phyloP scores from a whole-genome alignment of 306 rosid species.

The Sindora glabra region DNA sequence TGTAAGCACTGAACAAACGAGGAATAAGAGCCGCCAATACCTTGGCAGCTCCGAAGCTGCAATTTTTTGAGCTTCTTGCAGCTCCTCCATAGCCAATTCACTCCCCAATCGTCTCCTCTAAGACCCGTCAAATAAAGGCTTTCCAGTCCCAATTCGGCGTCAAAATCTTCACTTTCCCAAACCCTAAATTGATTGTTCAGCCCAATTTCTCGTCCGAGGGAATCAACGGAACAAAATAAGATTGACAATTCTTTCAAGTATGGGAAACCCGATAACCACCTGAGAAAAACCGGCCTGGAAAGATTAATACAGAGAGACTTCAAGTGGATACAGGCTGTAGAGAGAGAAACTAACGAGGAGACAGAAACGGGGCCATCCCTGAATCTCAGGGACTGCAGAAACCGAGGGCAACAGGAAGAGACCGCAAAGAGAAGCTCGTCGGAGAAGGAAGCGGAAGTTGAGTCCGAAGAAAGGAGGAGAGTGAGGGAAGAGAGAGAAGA shows the following conservation, averaged over 20 bases:
- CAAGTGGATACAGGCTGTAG: conserved; percentile 37
- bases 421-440: conserved; percentile 31
- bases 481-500: conserved; percentile 57
- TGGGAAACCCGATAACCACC: conserved; percentile 50
- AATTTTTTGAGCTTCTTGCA: conserved; percentile 48
- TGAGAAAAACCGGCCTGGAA: conserved; percentile 50
- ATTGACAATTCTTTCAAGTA: conserved; percentile 43
- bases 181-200: conserved; percentile 2
- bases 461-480: conserved; percentile 29
- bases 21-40: conserved; percentile 60
- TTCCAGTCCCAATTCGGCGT: conserved; percentile 38
- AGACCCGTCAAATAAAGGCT: conserved; percentile 54
- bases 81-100: conserved; percentile 72
- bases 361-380: conserved; percentile 44
- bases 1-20: conserved; percentile 50
- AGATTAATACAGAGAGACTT: conserved; percentile 49
- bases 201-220: conserved; percentile 1
- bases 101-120: conserved; percentile 48
- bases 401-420: conserved; percentile 31
- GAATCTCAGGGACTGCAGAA: conserved; percentile 43
- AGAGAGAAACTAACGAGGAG: conserved; percentile 56
- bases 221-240: conserved; percentile 16
- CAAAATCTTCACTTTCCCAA: conserved; percentile 24
- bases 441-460: conserved; percentile 6
- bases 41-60: conserved; percentile 55